phyloP scores from a whole-genome alignment of 202 grass and related monocot species.

The Schoenoplectus tabernaemontani region DNA sequence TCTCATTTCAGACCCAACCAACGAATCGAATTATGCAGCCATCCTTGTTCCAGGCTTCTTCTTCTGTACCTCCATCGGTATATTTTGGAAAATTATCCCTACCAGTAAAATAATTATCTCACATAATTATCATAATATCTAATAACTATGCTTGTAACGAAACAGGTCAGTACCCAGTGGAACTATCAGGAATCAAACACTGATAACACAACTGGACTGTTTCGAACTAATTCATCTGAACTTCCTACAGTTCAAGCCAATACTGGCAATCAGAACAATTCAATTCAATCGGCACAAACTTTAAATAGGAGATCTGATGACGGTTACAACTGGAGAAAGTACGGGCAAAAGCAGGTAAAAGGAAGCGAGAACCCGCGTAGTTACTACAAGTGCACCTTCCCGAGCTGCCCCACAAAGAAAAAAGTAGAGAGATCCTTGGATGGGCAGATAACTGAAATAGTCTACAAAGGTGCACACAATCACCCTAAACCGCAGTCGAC shows the following conservation, averaged over 20 bases:
- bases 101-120: too few relatives aligned
- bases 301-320: conserved; percentile 61
- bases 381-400: conserved; percentile 93
- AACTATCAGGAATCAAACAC: conserved; percentile 31
- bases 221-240: conserved; percentile 32
- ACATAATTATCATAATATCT: not conserved
- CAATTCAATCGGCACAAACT: conserved; percentile 10
- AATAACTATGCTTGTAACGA: not conserved
- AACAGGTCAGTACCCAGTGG: conserved; percentile 26
- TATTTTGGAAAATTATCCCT: not conserved
- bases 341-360: conserved; percentile 54
- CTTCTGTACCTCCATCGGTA: conserved; percentile 9
- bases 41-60: conserved; percentile 4
- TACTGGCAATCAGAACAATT: conserved; percentile 20
- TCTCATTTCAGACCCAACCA: conserved; percentile 45
- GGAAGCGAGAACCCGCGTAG: conserved; percentile 85
- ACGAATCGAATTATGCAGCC: conserved; percentile 11
- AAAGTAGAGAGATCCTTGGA: conserved; percentile 83
- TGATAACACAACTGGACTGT: conserved; percentile 22
- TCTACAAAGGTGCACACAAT: conserved; percentile 88
- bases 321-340: conserved; percentile 53
- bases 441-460: conserved; percentile 89
- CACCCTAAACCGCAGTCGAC: conserved; percentile 65
- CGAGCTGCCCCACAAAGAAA: conserved; percentile 78
- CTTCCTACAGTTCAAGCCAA: not conserved